Evolutionary conservation across 2,329 filamentous ascomycete genomes (phyloP).

Genomic region (Aspergillus novoparasiticus): DNA sequence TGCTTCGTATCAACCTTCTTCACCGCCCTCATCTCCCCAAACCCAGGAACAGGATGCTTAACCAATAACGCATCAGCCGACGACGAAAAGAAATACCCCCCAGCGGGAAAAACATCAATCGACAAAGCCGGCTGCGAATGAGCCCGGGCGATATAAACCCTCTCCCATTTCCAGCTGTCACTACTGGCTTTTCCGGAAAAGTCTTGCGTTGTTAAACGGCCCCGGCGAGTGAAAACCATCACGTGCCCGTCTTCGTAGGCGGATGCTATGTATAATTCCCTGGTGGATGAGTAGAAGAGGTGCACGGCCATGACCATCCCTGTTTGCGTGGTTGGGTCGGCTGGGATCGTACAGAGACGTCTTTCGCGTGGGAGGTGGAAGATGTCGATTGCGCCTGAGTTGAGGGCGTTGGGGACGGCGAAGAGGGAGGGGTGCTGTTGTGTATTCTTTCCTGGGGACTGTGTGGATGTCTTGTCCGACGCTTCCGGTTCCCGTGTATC

Average conservation of each 20-base stretch:
- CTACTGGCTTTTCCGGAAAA: constrained; percentile 19
- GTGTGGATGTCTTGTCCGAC: too few species aligned
- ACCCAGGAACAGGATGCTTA: constrained; percentile 67
- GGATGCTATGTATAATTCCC: constrained; percentile 64
- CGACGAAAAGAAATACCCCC: constrained; percentile 72
- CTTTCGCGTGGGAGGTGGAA: constrained; percentile 76
- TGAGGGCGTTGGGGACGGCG: constrained; percentile 77
- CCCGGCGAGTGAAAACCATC: constrained; percentile 62
- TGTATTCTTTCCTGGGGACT: background rate
- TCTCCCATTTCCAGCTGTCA: constrained; percentile 49
- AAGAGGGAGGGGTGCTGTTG: constrained; percentile 51
- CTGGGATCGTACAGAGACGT: constrained; percentile 63
- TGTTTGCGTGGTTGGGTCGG: constrained; percentile 47
- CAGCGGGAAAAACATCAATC: constrained; percentile 56
- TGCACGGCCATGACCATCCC: constrained; percentile 86
- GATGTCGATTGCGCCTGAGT: constrained; percentile 78
- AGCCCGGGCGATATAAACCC: constrained; percentile 64
- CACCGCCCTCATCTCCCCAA: constrained; percentile 48
- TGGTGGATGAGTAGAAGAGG: constrained; percentile 55
- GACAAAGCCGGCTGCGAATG: constrained; percentile 85
- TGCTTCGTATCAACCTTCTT: constrained; percentile 78
- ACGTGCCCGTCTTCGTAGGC: constrained; percentile 86
- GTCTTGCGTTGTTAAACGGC: constrained; percentile 38
- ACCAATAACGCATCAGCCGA: constrained; percentile 78
- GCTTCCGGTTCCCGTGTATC: too few species aligned